Evolutionary conservation across 305 asterid genomes (phyloP), one percentile per base, ranked within the genome.

Genomic region (Fraxinus platypoda): DNA sequence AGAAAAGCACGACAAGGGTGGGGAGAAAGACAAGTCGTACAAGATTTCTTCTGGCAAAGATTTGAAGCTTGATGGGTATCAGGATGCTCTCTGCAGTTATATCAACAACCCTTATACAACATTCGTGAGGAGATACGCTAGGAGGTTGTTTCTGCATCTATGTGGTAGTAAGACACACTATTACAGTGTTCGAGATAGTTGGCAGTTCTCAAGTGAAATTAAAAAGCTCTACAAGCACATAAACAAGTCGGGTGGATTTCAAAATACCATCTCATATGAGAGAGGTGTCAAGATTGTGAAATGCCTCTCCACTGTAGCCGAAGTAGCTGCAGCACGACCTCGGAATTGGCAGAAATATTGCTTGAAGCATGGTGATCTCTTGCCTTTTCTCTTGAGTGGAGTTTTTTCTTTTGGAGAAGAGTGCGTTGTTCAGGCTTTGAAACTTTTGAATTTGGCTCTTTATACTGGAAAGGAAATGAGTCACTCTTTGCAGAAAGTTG

Each of bases 291-390:
- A 97, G 90, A 90, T 97, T 80, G 98, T 97, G 85, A 97, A 93
- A 82, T 93, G 97, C 80, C 97, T 97, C 77, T 88, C 93, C 38
- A 91, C 95, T 83, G 90, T 97, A 86, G 98, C 98, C 82, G 99
- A 97, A 87, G 98, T 97, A 77, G 94, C 98, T 79, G 91, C 95
- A 68, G 93, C 99, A 12, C 93, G 99, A 38, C 99, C 99, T 62
- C 90, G 98, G 78, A 97, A 97, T 86, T 97, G 99, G 99, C 99
- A 97, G 91, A 97, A 97, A 88, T 97, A 92, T 85, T 93, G 97
- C 90, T 83, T 89, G 87, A 92, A 92, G 92, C 95, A 95, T 89
- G 87, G 84, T 74, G 99, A 93, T 86, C 89, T 97, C 86, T 86
- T 97, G 76, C 90, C 97, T 59, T 93, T 90, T 84, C 92, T 95